Base-by-base conservation (phyloP, 345 rosid species). In the Populus alba region DNA sequence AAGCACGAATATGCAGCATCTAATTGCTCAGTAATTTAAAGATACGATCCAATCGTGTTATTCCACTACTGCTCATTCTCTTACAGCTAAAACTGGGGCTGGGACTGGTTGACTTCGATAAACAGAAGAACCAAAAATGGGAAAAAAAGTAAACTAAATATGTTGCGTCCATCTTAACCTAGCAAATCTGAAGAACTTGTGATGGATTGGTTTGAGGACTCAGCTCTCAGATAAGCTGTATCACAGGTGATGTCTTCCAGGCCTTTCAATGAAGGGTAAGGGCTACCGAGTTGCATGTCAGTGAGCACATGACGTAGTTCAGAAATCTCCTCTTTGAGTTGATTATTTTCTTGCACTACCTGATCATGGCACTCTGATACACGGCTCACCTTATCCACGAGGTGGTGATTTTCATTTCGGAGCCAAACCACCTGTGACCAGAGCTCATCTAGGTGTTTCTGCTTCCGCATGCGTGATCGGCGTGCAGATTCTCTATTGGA, bases 401-500 rank as follows among this genome's bases (percentile, higher is more conserved):
- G 94, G 83, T 88, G 96, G 66, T 88, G 93, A 66, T 93, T 95
- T 86, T 95, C 98, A 49, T 87, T 92, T 67, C 98, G 77, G 74
- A 95, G 94, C 95, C 94, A 89, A 66, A 93, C 79, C 27, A 95
- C 93, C 80, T 93, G 98, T 0, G 99, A 88, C 86, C 93, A 89
- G 37, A 95, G 96, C 90, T 95, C 99, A 53, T 95, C 99, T 15
- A 95, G 85, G 86, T 95, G 99, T 83, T 91, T 90, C 86, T 93
- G 99, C 86, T 93, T 95, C 72, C 98, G 91, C 98, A 95, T 91
- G 39, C 98, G 95, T 33, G 98, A 95, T 37, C 98, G 73, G 37
- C 98, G 90, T 3, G 98, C 98, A 8, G 98, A 93, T 66, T 95
- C 99, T 85, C 99, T 79, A 73, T 95, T 95, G 7, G 99, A 95